These are phyloP conservation scores for Fusarium pseudograminearum DNA, from an alignment of 2,329 filamentous ascomycete species.

Conservation along the genomic window DNA sequence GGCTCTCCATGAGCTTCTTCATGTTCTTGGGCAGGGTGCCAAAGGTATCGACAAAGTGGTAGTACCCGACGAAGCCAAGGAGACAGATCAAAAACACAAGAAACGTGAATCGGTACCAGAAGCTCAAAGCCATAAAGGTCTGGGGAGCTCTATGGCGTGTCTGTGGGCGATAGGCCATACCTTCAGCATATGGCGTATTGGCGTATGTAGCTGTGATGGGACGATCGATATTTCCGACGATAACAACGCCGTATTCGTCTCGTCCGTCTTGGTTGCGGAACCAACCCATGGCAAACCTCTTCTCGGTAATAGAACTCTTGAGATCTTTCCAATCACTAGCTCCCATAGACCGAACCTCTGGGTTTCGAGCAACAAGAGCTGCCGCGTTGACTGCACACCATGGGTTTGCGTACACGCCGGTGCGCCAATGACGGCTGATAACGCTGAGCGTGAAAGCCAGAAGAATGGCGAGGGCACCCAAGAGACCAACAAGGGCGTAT, in stretches of 20 bases:
- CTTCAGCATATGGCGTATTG: conserved; percentile 30
- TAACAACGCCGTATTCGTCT: conserved; percentile 39
- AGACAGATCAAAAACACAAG: conserved; percentile 51
- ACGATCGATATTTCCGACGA: conserved; percentile 6
- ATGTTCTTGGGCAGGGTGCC: conserved; percentile 43
- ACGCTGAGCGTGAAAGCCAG: conserved; percentile 22
- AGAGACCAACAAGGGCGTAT: conserved; percentile 28
- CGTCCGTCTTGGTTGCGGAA: conserved; percentile 23
- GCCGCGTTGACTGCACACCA: conserved; percentile 39
- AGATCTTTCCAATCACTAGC: conserved; percentile 32
- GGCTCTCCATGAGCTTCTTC: conserved; percentile 54
- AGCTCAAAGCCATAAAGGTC: conserved; percentile 54
- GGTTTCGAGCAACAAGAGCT: conserved; percentile 38
- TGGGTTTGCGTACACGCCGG: conserved; percentile 41
- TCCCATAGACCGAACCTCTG: conserved; percentile 28
- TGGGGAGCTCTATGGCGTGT: conserved; percentile 24
- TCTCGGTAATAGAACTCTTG: conserved; percentile 23
- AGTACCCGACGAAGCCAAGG: conserved; percentile 56
- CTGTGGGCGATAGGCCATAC: conserved; percentile 14
- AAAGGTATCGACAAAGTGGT: conserved; percentile 48
- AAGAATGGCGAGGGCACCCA: conserved; percentile 14
- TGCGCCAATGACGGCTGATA: conserved; percentile 38
- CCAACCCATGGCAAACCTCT: conserved; percentile 33
- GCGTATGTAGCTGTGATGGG: conserved; percentile 3
- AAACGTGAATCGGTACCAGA: conserved; percentile 52